phyloP scores from a whole-genome alignment of 208 protist genomes.

The Porcisia hertigi region DNA sequence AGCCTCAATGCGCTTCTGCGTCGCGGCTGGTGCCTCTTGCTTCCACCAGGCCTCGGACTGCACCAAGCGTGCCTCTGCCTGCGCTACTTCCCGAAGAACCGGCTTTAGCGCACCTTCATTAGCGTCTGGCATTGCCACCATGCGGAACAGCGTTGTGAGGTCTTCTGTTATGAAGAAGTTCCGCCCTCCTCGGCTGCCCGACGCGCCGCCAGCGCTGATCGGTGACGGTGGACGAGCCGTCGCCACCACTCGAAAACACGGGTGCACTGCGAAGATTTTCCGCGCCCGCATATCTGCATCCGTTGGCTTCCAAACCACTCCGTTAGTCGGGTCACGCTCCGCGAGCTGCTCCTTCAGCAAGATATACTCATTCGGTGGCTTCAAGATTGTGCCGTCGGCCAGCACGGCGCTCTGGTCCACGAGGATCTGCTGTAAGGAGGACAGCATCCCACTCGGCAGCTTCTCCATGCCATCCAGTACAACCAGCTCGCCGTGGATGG shows the following conservation, averaged over 20 bases:
- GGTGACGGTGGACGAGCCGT: conserved; percentile 58
- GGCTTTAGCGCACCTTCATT: conserved; percentile 42
- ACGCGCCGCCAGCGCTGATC: conserved; percentile 17
- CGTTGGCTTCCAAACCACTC: conserved; percentile 24
- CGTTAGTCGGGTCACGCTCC: conserved; percentile 16
- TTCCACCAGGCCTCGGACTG: conserved; percentile 15
- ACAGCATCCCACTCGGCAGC: conserved; percentile 75
- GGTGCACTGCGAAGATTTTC: conserved; percentile 85
- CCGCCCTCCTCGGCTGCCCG: conserved; percentile 12
- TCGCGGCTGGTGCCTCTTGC: neutral
- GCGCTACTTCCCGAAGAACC: conserved; percentile 53
- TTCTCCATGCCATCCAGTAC: conserved; percentile 95
- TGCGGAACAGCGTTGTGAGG: conserved; percentile 88
- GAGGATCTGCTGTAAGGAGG: conserved; percentile 78
- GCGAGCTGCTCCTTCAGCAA: conserved; percentile 54
- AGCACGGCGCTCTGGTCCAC: conserved; percentile 77
- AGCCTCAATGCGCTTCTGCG: conserved; percentile 14
- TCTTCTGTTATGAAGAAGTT: conserved; percentile 81
- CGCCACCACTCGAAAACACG: conserved; percentile 90
- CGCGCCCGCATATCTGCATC: conserved; percentile 54
- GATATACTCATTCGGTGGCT: conserved; percentile 61
- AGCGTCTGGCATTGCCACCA: conserved; percentile 72
- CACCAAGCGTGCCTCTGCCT: conserved; percentile 33
- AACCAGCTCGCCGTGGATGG: conserved; percentile 76
- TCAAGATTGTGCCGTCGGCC: conserved; percentile 87